phyloP scores from a whole-genome alignment of 106 monocot species.

The Alisma plantagoaquatica region DNA sequence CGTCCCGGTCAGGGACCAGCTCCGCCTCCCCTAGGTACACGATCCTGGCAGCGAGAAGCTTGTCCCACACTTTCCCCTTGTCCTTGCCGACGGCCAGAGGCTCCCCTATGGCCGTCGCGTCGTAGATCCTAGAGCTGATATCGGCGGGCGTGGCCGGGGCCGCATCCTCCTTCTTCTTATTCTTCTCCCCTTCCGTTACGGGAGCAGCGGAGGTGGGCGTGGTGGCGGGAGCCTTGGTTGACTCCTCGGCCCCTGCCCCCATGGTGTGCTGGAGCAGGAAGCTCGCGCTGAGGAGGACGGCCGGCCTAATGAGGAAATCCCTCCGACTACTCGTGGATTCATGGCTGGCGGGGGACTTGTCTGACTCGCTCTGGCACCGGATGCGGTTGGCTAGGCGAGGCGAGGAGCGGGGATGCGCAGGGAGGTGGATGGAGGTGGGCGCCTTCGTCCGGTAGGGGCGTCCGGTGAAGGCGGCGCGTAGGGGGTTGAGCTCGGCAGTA shows the following conservation, averaged over 20 bases:
- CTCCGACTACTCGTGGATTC: slow-evolving; percentile 17
- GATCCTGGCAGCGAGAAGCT: slow-evolving; percentile 60
- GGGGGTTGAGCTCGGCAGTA: slow-evolving; percentile 1
- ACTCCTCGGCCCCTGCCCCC: slow-evolving; percentile 26
- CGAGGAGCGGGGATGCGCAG: slow-evolving; percentile 6
- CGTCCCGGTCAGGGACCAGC: slow-evolving; percentile 73
- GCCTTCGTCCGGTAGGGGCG: slow-evolving; percentile 3
- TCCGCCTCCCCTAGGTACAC: slow-evolving; percentile 91
- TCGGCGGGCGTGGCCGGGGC: slow-evolving; percentile 19
- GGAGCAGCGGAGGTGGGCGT: not conserved
- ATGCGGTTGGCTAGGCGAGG: not conserved
- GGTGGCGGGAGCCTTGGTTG: slow-evolving; percentile 3
- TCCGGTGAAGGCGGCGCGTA: slow-evolving; percentile 4
- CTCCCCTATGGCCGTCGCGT: slow-evolving; percentile 85
- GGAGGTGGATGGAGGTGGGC: slow-evolving; percentile 3
- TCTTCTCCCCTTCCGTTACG: slow-evolving; percentile 8
- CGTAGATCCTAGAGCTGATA: slow-evolving; percentile 59
- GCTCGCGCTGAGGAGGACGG: slow-evolving; percentile 26
- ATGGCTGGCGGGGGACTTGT: not conserved
- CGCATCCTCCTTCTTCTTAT: slow-evolving; percentile 12
- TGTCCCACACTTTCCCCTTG: slow-evolving; percentile 77
- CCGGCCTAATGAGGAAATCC: slow-evolving; percentile 43
- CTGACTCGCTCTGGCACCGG: not conserved
- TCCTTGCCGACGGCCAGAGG: slow-evolving; percentile 82
- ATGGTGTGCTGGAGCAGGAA: slow-evolving; percentile 17